Evolutionary conservation across 768 basidiomycete species (phyloP).

Genomic region (Trametes punicea): DNA sequence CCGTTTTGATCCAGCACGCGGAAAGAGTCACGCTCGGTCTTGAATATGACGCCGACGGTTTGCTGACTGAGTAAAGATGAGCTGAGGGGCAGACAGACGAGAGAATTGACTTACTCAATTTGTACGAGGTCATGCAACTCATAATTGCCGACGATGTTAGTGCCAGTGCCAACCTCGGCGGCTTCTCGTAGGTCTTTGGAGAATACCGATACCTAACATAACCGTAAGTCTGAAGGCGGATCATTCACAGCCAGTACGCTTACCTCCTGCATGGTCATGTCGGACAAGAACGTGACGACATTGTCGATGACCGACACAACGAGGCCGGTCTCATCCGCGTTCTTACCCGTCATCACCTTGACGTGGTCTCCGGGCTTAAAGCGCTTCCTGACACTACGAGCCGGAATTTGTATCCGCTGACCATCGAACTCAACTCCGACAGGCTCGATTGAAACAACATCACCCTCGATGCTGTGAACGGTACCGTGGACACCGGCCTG

Average conservation of each 20-base stretch:
- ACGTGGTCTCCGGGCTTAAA: constrained; percentile 98
- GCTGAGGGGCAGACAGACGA: constrained; percentile 3
- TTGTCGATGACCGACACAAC: constrained; percentile 90
- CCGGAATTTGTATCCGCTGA: constrained; percentile 81
- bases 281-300: constrained; percentile 93
- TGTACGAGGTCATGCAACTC: constrained; percentile 96
- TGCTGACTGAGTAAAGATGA: constrained; percentile 54
- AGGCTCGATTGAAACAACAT: constrained; percentile 82
- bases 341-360: constrained; percentile 95
- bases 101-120: constrained; percentile 68
- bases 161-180: constrained; percentile 92
- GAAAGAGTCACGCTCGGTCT: constrained; percentile 94
- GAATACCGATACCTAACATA: constrained; percentile 84
- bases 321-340: constrained; percentile 92
- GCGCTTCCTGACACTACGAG: constrained; percentile 85
- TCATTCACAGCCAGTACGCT: too few relatives aligned
- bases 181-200: constrained; percentile 96
- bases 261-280: constrained; percentile 96
- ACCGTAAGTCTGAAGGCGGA: too few relatives aligned
- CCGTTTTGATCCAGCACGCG: constrained; percentile 95
- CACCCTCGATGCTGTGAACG: constrained; percentile 84
- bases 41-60: constrained; percentile 96
- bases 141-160: constrained; percentile 88
- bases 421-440: constrained; percentile 81
- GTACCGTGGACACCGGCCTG: constrained; percentile 91